phyloP scores from a whole-genome alignment of 768 basidiomycete species.

The Phylloporus sp. region DNA sequence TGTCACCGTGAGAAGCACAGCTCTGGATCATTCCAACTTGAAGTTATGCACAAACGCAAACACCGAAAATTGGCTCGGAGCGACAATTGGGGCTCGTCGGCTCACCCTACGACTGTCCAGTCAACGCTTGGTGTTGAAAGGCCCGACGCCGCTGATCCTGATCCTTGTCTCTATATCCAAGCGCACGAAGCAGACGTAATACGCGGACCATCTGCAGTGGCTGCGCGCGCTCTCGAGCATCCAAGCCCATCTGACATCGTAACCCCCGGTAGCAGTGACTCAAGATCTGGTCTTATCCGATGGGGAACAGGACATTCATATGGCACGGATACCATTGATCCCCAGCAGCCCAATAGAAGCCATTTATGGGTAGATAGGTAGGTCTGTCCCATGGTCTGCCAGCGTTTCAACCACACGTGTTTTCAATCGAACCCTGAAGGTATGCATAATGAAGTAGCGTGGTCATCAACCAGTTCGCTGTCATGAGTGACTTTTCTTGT shows the following conservation, averaged over 20 bases:
- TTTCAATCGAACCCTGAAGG: slow-evolving; percentile 4
- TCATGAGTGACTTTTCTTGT: slow-evolving; percentile 9
- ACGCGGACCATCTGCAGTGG: slow-evolving; percentile 44
- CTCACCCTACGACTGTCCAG: too few relatives aligned
- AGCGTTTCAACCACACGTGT: slow-evolving; percentile 5
- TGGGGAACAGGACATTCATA: slow-evolving; percentile 23
- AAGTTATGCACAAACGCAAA: slow-evolving; percentile 31
- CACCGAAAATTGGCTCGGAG: slow-evolving; percentile 13
- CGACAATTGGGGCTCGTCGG: slow-evolving; percentile 12
- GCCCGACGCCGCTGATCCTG: slow-evolving; percentile 4
- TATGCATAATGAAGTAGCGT: slow-evolving; percentile 10
- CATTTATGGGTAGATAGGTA: slow-evolving; percentile 83
- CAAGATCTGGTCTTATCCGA: slow-evolving; percentile 34
- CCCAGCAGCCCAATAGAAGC: background rate
- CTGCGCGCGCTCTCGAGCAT: slow-evolving; percentile 35
- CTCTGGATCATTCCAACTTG: too few relatives aligned
- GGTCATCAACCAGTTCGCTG: slow-evolving; percentile 1
- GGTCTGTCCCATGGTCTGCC: slow-evolving; percentile 33
- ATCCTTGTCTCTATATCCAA: slow-evolving; percentile 48
- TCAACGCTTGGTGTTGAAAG: background rate
- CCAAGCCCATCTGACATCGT: slow-evolving; percentile 5
- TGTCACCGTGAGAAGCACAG: too few relatives aligned
- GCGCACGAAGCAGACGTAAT: slow-evolving; percentile 77
- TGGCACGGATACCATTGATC: slow-evolving; percentile 1
- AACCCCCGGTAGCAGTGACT: slow-evolving; percentile 4